Conservation (phyloP, 495 filamentous ascomycete genomes). For the Aspergillus mulundensis region DNA sequence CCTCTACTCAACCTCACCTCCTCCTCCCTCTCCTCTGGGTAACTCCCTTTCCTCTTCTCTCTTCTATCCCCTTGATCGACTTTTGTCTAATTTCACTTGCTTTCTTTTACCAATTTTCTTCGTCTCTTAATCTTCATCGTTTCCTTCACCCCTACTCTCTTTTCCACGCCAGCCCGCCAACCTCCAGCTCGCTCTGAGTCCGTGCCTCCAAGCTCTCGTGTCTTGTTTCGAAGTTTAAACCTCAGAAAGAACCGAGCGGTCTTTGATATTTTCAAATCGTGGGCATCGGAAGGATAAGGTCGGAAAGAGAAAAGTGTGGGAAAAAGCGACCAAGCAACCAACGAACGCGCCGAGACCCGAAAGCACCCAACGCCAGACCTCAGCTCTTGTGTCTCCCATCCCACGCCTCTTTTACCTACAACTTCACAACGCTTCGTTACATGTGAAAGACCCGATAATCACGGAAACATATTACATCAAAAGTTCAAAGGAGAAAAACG, state of each 20-base stretch:
- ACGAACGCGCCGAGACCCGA: constrained; percentile 14
- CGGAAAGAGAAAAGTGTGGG: constrained; percentile 13
- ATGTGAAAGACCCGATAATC: constrained; percentile 8
- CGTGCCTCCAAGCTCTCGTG: not conserved
- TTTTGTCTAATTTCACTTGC: constrained; percentile 25
- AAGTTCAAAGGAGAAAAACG: constrained; percentile 6
- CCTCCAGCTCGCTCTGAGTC: constrained; percentile 5
- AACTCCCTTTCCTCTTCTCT: constrained; percentile 14
- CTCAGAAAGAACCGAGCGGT: constrained; percentile 3
- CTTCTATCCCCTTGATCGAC: constrained; percentile 20
- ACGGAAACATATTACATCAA: constrained; percentile 23
- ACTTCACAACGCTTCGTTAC: not conserved
- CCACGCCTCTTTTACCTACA: not conserved
- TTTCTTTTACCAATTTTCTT: constrained; percentile 23
- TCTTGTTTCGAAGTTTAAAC: not conserved
- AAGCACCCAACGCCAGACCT: not conserved
- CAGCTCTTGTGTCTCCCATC: constrained; percentile 7
- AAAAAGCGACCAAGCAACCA: constrained; percentile 11
- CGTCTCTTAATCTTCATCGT: constrained; percentile 13
- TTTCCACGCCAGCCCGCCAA: constrained; percentile 12
- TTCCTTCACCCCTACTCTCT: constrained; percentile 9
- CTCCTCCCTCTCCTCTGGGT: constrained; percentile 14
- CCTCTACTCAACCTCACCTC: constrained; percentile 7
- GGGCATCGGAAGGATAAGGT: constrained; percentile 11
- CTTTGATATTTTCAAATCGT: constrained; percentile 3